phyloP scores from a whole-genome alignment of 1,284 basidiomycete species.

The Phylloporus gajari region DNA sequence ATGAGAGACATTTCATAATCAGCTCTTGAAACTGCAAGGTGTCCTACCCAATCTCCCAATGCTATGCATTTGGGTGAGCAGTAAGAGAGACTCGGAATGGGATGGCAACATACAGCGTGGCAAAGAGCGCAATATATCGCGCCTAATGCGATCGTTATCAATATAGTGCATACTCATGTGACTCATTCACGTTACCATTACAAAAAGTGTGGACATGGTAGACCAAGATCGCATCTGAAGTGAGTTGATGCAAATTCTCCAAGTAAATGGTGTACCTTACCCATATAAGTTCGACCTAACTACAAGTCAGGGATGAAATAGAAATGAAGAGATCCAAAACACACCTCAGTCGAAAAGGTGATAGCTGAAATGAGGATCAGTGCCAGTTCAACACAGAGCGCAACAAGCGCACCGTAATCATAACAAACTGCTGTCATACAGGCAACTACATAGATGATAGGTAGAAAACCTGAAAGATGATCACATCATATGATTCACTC shows the following conservation, averaged over 20 bases:
- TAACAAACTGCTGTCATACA: neutral
- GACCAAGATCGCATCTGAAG: conserved; percentile 17
- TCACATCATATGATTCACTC: neutral
- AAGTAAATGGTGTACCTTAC: neutral
- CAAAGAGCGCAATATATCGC: conserved; percentile 19
- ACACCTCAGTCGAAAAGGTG: conserved; percentile 15
- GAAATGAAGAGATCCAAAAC: neutral
- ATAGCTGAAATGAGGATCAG: neutral
- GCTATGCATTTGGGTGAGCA: conserved; percentile 5
- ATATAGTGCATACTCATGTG: neutral
- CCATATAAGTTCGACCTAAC: conserved; percentile 20
- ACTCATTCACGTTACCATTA: conserved; percentile 8
- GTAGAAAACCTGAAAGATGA: neutral
- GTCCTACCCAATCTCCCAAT: conserved; percentile 6
- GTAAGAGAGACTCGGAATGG: neutral
- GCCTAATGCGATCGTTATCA: neutral
- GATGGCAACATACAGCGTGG: conserved; percentile 10
- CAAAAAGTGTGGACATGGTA: conserved; percentile 14
- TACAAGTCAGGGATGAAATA: neutral
- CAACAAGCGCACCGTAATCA: neutral
- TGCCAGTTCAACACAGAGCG: neutral
- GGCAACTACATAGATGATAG: neutral
- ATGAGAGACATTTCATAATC: neutral
- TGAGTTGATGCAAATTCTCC: neutral
- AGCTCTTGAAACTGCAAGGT: neutral